Base-by-base conservation (phyloP, 805 yeast genomes). In the Cyberlindnera sargentensis region DNA sequence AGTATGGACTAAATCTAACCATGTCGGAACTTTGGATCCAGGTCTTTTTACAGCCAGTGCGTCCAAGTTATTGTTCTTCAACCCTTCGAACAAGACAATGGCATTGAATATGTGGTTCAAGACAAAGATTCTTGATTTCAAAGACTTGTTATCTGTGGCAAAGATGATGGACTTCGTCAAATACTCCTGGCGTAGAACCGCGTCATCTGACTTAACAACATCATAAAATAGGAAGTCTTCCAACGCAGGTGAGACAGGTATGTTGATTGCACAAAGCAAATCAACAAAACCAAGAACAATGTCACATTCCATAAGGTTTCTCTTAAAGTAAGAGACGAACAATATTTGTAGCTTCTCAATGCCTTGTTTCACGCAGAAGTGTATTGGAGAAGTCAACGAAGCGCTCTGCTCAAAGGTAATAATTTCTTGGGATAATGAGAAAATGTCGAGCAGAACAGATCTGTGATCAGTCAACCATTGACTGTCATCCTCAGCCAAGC, bases 361-460 rank as follows among this genome's bases (percentile, higher is more conserved):
- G 0, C 93, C 79, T 56, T 84, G 89, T 31, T 75, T 82, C 4
- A 86, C 70, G 56, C 84, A 86, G 56, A 89, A 75, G 47, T 82
- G 86, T 20, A 78, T 67, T 1, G 80, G 67, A 0, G 89, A 80
- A 2, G 76, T 70, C 45, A 79, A 60, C 1, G 76, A 62, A 1
- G 75, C 62, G 2, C 62, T 50, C 36, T 62, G 57, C 34, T 74
- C 71, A 33, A 72, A 63, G 3, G 61, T 54, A 2, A 68, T 60
- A 23, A 82, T 68, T 9, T 66, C 73, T 29, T 69, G 68, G 2
- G 75, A 64, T 30, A 75, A 47, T 0, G 64, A 62, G 3, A 73
- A 67, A 37, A 80, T 56, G 24, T 66, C 65, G 25, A 67, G 57
- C 25, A 82, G 56, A 1, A 75, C 44, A 2, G 67, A 73, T 28